Evolutionary conservation across 257 asterid genomes (phyloP), one percentile per base, ranked within the genome.

Genomic region (Solanum virginianum): DNA sequence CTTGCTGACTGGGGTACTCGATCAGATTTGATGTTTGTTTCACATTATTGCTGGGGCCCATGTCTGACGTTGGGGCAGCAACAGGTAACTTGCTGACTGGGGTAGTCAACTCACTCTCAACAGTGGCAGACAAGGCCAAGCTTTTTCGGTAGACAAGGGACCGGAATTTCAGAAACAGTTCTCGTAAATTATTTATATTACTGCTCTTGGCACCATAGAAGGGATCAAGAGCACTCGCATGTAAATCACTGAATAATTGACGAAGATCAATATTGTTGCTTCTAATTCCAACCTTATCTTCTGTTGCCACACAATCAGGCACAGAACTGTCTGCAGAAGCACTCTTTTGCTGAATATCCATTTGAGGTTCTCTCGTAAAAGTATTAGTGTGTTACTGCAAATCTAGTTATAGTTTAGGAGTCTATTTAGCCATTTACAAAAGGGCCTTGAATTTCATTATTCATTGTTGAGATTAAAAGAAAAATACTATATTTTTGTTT

Each of bases 91-190:
- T 36, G 39, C 39, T 36, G 39, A 79, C 24, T 65, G 81, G 89
- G 87, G 80, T 68, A 92, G 98, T 75, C 59, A 90, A 84, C 84
- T 92, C 97, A 10, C 43, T 88, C 49, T 92, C 98, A 82, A 82
- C 59, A 18, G 93, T 81, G 41, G 91, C 90, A 32, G 72, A 66
- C 54, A 80, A 83, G 63, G 87, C 83, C 90, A 93, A 90, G 90
- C 99, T 93, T 87, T 95, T 97, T 91, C 91, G 97, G 81, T 89
- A 97, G 53, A 97, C 98, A 83, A 92, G 93, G 18, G 95, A 88
- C 39, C 99, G 94, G 70, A 88, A 97, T 85, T 90, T 93, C 91
- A 91, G 82, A 90, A 97, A 90, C 69, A 90, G 88, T 45, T 84
- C 87, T 10, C 84, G 85, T 72, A 87, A 36, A 16, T 84, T 81